phyloP scores from a whole-genome alignment of 352 stramenopile genomes.

The Globisporangium splendens region DNA sequence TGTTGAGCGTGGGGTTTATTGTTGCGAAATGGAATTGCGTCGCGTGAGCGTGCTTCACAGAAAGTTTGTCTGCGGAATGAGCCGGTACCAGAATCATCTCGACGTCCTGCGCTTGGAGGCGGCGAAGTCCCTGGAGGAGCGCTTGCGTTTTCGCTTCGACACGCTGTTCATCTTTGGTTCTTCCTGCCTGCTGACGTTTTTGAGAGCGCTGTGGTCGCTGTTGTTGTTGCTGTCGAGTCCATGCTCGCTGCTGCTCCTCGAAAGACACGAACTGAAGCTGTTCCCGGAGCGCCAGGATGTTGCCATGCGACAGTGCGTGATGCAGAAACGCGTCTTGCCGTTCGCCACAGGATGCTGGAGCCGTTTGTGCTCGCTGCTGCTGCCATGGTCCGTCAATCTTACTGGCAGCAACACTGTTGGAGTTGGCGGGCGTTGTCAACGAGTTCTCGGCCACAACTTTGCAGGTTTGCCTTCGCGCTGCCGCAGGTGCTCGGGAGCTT shows the following conservation, averaged over 20 bases:
- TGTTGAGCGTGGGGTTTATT: conserved; percentile 8
- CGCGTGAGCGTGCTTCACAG: neutral
- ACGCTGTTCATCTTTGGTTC: conserved; percentile 14
- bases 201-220: conserved; percentile 9
- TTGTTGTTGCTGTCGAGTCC: conserved; percentile 6
- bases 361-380: conserved; percentile 4
- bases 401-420: neutral
- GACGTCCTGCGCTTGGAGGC: conserved; percentile 42
- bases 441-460: neutral
- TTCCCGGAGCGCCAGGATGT: conserved; percentile 38
- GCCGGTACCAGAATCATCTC: conserved; percentile 14
- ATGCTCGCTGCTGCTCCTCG: conserved; percentile 20
- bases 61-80: neutral
- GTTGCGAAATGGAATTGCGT: conserved; percentile 27
- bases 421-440: neutral
- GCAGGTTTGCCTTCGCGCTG: too few species aligned
- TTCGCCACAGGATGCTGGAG: conserved; percentile 27
- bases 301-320: conserved; percentile 30
- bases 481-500: too few species aligned
- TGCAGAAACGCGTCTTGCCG: conserved; percentile 51
- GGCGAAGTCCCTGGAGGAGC: conserved; percentile 40
- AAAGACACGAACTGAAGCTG: conserved; percentile 50
- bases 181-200: conserved; percentile 9
- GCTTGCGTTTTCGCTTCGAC: conserved; percentile 28
- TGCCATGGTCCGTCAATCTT: neutral